Conservation (phyloP, 106 monocot genomes). For the Apostasia ramifera region DNA sequence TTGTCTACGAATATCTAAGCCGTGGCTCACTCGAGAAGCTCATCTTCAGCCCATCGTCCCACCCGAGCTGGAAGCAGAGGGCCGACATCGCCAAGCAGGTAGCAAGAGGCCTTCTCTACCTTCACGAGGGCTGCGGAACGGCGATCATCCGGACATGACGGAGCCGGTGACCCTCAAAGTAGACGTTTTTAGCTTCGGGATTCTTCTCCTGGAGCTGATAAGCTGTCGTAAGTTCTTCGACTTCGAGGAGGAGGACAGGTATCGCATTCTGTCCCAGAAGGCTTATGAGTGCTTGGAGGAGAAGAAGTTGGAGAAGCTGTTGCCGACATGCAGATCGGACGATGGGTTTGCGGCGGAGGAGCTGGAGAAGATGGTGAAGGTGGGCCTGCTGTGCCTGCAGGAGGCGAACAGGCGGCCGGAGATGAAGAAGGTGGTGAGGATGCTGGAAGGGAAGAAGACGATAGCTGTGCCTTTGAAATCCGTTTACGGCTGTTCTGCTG, state of each 20-base stretch:
- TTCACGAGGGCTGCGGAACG: slow-evolving; percentile 20
- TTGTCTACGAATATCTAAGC: slow-evolving; percentile 33
- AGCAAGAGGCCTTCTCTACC: slow-evolving; percentile 13
- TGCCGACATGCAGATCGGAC: too few species aligned
- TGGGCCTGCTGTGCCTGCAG: slow-evolving; percentile 17
- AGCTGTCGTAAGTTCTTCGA: background rate
- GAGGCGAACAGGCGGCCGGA: slow-evolving; percentile 11
- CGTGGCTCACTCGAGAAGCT: slow-evolving; percentile 17
- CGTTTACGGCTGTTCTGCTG: too few species aligned
- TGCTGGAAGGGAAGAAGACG: slow-evolving; percentile 10
- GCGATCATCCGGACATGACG: slow-evolving; percentile 25
- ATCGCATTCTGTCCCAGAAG: slow-evolving; percentile 17
- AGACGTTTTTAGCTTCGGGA: too few species aligned
- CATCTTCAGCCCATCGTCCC: slow-evolving; percentile 1
- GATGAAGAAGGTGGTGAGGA: slow-evolving; percentile 22
- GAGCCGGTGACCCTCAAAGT: too few species aligned
- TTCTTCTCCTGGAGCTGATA: too few species aligned
- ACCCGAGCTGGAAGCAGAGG: slow-evolving; percentile 15
- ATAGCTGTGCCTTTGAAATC: too few species aligned
- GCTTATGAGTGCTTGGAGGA: slow-evolving; percentile 24
- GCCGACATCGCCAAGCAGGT: background rate
- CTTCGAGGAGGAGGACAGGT: slow-evolving; percentile 1
- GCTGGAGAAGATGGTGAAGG: slow-evolving; percentile 21
- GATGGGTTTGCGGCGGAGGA: background rate
- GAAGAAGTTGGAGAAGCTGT: background rate